phyloP scores from a whole-genome alignment of 768 basidiomycete genomes.

The Lactifluus subvellereus region DNA sequence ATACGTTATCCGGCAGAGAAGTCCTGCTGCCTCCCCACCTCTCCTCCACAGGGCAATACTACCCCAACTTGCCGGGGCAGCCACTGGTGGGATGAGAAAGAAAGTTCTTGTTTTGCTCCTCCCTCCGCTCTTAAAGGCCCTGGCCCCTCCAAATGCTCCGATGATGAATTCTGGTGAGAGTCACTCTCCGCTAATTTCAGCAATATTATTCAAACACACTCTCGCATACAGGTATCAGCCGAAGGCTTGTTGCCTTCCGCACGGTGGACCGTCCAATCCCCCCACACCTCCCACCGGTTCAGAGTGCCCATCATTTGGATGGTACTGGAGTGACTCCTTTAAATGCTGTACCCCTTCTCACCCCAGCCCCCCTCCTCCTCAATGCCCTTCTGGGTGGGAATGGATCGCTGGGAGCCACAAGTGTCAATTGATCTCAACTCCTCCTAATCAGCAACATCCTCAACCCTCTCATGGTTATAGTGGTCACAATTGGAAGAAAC shows the following conservation, averaged over 20 bases:
- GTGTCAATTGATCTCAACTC: constrained; percentile 37
- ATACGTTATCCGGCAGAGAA: constrained; percentile 1
- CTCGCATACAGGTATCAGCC: constrained; percentile 28
- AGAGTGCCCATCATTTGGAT: constrained; percentile 41
- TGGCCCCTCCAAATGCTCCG: constrained; percentile 8
- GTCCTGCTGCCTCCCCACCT: constrained; percentile 23
- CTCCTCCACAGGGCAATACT: constrained; percentile 9
- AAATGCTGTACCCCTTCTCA: constrained; percentile 50
- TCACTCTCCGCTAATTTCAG: neutral
- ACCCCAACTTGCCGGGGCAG: constrained; percentile 17
- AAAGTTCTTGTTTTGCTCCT: constrained; percentile 14
- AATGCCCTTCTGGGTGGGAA: constrained; percentile 40
- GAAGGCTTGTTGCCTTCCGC: constrained; percentile 41
- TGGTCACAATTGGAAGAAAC: constrained; percentile 27
- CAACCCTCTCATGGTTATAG: constrained; percentile 33
- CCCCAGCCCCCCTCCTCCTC: constrained; percentile 38
- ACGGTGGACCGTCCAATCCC: constrained; percentile 38
- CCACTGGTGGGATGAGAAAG: constrained; percentile 14
- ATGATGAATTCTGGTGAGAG: constrained; percentile 33
- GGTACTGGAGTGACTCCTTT: constrained; percentile 45
- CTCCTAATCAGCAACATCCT: constrained; percentile 31
- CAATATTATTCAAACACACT: neutral
- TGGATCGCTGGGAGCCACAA: constrained; percentile 39
- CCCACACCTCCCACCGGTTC: constrained; percentile 45
- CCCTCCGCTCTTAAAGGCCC: neutral